Percentiles rank a stretch among this genome's conserved stretches.
Conservation (phyloP, 1,284 basidiomycete species). For the Puccinia polysora region DNA sequence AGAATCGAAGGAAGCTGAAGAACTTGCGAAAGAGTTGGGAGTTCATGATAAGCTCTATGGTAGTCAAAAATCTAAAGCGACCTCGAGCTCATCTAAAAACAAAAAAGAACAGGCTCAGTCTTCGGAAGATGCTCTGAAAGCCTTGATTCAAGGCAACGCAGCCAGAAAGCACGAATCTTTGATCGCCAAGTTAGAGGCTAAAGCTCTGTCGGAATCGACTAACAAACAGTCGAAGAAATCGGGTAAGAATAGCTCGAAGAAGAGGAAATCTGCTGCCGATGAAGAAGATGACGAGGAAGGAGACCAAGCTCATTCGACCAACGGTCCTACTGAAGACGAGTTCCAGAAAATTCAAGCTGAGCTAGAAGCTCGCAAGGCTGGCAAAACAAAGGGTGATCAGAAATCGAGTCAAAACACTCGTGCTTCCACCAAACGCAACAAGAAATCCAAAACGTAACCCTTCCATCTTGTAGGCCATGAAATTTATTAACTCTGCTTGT, state of each 20-base stretch:
- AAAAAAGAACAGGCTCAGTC: not conserved
- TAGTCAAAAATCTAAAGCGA: not conserved
- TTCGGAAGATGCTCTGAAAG: conserved; percentile 10
- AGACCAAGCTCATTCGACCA: not conserved
- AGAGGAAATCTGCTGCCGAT: not conserved
- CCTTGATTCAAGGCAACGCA: conserved; percentile 19
- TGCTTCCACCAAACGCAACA: not conserved
- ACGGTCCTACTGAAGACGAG: conserved; percentile 31
- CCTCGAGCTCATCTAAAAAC: not conserved
- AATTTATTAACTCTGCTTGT: too few relatives aligned
- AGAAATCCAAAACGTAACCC: not conserved
- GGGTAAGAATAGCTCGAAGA: not conserved
- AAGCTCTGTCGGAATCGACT: conserved; percentile 2
- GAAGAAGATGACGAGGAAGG: conserved; percentile 1
- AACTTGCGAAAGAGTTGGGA: conserved; percentile 25
- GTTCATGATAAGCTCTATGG: conserved; percentile 23
- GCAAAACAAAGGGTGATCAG: not conserved
- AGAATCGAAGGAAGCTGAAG: conserved; percentile 38
- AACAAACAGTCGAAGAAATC: not conserved
- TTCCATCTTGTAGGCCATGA: too few relatives aligned
- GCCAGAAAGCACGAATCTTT: conserved; percentile 6
- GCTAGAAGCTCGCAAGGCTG: conserved; percentile 4
- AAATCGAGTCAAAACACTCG: not conserved
- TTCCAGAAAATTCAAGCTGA: conserved; percentile 34
- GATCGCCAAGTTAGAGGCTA: conserved; percentile 36